Base-by-base conservation (phyloP, 306 rosid genomes). In the Ormosia semicastrata region DNA sequence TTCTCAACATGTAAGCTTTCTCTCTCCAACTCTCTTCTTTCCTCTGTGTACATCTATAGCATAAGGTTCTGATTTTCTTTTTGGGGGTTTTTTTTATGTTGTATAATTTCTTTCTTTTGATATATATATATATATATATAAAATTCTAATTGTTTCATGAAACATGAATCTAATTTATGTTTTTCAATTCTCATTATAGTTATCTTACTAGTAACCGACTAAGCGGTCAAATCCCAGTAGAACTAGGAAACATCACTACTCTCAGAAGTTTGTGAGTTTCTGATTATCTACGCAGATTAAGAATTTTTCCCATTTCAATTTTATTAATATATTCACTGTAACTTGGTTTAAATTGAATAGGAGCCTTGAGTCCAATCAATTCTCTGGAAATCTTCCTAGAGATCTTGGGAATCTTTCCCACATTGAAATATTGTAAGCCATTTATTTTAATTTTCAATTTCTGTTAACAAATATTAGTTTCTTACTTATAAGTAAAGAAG, bases 201-300 rank as follows among this genome's bases (percentile, higher is more conserved):
- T 24, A 0, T 24, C 24, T 24, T 24, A 24, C 24, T 24, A 1
- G 24, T 0, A 24, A 24, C 24, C 24, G 24, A 24, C 24, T 24
- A 24, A 24, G 24, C 24, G 24, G 24, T 24, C 24, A 24, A 24
- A 24, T 24, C 24, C 24, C 24, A 24, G 24, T 24, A 24, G 24
- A 24, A 24, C 24, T 24, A 24, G 24, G 24, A 24, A 24, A 24
- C 24, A 24, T 68, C 40, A 46, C 57, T 5, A 68, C 57, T 0
- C 40, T 91, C 24, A 13, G 18, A 74, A 77, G 56, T 57, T 89
- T 91, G 96, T 89, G 79, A 85, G 96, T 85, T 41, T 24, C 6
- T 17, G 3, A 11, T n/a, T 17, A 43, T 67, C 18, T 7, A 24
- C 24, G 1, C 24, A 24, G 24, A 24, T 24, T 24, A 24, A 24